Percentiles rank a stretch among this genome's conserved stretches.
phyloP scores from a whole-genome alignment of 495 filamentous ascomycete species.

The Aspergillus sclerotioniger region DNA sequence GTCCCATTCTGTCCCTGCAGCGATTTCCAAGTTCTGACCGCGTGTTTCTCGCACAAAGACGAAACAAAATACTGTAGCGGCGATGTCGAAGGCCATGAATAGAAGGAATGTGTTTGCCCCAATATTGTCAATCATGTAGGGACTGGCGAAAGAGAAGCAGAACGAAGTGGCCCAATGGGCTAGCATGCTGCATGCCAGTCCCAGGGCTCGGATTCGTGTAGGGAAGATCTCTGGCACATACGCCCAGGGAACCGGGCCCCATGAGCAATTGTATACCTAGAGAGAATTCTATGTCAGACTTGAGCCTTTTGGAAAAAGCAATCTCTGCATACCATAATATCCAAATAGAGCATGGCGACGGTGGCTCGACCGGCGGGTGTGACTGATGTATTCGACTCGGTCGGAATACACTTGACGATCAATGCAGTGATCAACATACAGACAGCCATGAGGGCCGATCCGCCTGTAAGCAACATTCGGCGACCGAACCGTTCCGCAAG shows the following conservation, averaged over 20 bases:
- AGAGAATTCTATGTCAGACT: background rate
- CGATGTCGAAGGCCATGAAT: constrained; percentile 30
- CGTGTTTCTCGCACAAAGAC: constrained; percentile 40
- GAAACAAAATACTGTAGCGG: constrained; percentile 34
- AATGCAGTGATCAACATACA: constrained; percentile 51
- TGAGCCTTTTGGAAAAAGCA: background rate
- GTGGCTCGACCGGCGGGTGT: constrained; percentile 43
- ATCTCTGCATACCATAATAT: constrained; percentile 44
- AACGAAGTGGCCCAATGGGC: constrained; percentile 54
- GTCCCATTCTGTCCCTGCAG: constrained; percentile 10
- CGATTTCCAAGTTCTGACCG: constrained; percentile 15
- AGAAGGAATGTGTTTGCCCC: constrained; percentile 46
- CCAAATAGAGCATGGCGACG: constrained; percentile 50
- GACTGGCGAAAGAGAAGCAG: constrained; percentile 48
- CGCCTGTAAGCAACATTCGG: constrained; percentile 49
- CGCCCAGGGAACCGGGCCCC: constrained; percentile 53
- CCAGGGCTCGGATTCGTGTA: constrained; percentile 45
- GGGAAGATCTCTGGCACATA: constrained; percentile 53
- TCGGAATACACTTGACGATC: constrained; percentile 39
- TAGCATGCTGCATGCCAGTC: constrained; percentile 40
- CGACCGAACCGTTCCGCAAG: constrained; percentile 57
- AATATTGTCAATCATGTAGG: constrained; percentile 41
- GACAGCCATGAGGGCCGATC: constrained; percentile 45
- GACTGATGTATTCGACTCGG: constrained; percentile 27
- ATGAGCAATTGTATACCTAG: constrained; percentile 15